Conservation (phyloP, 306 rosid species). For the Hippophae gyantsensis region DNA sequence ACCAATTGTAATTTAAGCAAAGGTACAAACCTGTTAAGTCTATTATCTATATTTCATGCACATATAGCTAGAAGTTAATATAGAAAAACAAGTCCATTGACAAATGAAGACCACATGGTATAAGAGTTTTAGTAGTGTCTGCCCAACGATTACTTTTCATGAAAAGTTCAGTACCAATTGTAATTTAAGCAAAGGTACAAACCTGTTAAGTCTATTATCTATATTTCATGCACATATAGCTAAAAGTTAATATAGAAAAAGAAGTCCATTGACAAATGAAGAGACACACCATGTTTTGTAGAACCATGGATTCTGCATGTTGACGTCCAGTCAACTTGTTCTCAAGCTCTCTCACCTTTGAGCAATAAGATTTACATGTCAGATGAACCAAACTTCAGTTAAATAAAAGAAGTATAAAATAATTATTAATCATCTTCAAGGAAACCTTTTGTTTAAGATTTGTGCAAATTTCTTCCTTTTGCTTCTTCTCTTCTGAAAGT, state of each 20-base stretch:
- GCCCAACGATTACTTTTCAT: no score
- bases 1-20: no score
- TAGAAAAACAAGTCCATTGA: neutral
- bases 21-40: no score
- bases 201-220: no score
- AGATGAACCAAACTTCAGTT: neutral
- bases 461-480: slow-evolving; percentile 8
- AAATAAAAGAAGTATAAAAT: neutral
- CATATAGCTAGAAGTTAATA: neutral
- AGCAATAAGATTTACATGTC: slow-evolving; percentile 7
- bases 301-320: slow-evolving; percentile 12
- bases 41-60: neutral
- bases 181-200: no score
- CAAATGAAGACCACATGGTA: no score
- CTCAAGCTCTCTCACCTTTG: slow-evolving; percentile 18
- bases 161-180: no score
- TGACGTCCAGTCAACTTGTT: slow-evolving; percentile 10
- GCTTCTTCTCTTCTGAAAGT: slow-evolving; percentile 12
- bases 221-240: neutral
- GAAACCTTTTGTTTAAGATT: slow-evolving; percentile 14
- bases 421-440: slow-evolving; percentile 2
- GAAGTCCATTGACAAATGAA: neutral
- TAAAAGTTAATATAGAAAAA: neutral
- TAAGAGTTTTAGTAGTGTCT: no score
- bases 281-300: slow-evolving; percentile 17